Base-by-base conservation (phyloP, 169 alveolate species). In the Eimeria sp. region DNA sequence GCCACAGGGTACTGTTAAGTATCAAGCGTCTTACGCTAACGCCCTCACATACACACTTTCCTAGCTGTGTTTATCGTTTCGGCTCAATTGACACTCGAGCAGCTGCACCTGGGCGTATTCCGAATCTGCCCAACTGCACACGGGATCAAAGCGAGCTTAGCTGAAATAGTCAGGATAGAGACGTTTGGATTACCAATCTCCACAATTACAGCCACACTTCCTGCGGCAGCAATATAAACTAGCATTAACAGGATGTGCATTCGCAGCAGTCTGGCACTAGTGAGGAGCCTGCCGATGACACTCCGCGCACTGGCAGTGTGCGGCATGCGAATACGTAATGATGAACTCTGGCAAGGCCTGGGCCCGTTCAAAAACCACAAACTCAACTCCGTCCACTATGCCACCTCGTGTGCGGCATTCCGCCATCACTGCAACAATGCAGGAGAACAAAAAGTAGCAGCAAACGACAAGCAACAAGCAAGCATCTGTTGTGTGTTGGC, bases 301-400 rank as follows among this genome's bases (percentile, higher is more conserved):
- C 34, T 89, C 95, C n/a, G 95, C 67, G 63, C 95, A 89, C 88
- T 89, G 95, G 72, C 95, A 89, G 43, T 89, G 87, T 27, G 92
- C 80, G 72, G 76, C 96, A 78, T 95, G 96, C 5, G 92, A 61
- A 61, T 95, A 95, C 67, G 95, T 86, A 27, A 95, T 88, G 51
- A 92, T 30, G 93, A 73, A 95, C 89, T 82, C 75, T 4, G 97
- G 97, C 89, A 95, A 75, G 20, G 97, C 97, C 93, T 95, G 97
- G 10, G 95, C 95, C 58, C 97, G 47, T 72, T 95, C 97, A 63
- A 78, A 95, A 65, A 95, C 95, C 25, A 95, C 95, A 73, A 78
- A 95, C 88, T 95, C 97, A 73, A 78, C 88, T 47, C 93, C 70
- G 95, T 95, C 97, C 67, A 95, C 97, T n/a, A 95, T 78, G 73